phyloP scores from a whole-genome alignment of 371 early-diverging fungal species.

The Syncephalastrum racemosum region DNA sequence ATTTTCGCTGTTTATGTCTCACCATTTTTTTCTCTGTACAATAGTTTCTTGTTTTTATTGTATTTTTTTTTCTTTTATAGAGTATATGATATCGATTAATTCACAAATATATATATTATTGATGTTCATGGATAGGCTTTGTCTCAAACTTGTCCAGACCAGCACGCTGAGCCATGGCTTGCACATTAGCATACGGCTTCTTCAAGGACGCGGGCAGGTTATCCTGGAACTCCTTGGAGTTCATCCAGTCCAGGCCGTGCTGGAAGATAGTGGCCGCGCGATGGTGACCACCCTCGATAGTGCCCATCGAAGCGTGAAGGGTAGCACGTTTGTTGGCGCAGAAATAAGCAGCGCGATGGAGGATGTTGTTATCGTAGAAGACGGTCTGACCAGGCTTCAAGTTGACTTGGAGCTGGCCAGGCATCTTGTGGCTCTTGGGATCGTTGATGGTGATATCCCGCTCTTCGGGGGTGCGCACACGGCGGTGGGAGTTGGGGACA shows the following conservation, averaged over 20 bases:
- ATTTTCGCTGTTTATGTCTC: no score
- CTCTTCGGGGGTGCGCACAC: slow-evolving; percentile 46
- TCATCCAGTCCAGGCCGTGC: slow-evolving; percentile 57
- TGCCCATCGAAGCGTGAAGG: slow-evolving; percentile 59
- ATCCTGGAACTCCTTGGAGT: slow-evolving; percentile 32
- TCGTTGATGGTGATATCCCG: slow-evolving; percentile 50
- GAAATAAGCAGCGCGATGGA: slow-evolving; percentile 56
- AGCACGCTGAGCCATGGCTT: slow-evolving; percentile 40
- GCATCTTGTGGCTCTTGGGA: slow-evolving; percentile 52
- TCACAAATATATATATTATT: slow-evolving; percentile 7
- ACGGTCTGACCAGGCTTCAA: slow-evolving; percentile 58
- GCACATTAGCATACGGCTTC: slow-evolving; percentile 41
- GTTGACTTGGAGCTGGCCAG: slow-evolving; percentile 39
- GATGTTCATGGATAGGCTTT: slow-evolving; percentile 31
- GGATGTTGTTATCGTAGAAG: slow-evolving; percentile 58
- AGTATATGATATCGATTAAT: background rate
- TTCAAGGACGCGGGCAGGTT: slow-evolving; percentile 39
- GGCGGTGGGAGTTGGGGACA: slow-evolving; percentile 50
- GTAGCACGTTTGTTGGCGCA: slow-evolving; percentile 47
- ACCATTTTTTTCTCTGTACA: no score
- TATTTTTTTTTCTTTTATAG: background rate
- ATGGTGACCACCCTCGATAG: slow-evolving; percentile 52
- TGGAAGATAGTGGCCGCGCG: slow-evolving; percentile 56
- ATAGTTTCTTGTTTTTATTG: no score
- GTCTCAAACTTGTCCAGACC: slow-evolving; percentile 28